These are phyloP conservation scores for Umbilicaria muhlenbergii DNA, from an alignment of 495 filamentous ascomycete genomes.

Conservation along the genomic window DNA sequence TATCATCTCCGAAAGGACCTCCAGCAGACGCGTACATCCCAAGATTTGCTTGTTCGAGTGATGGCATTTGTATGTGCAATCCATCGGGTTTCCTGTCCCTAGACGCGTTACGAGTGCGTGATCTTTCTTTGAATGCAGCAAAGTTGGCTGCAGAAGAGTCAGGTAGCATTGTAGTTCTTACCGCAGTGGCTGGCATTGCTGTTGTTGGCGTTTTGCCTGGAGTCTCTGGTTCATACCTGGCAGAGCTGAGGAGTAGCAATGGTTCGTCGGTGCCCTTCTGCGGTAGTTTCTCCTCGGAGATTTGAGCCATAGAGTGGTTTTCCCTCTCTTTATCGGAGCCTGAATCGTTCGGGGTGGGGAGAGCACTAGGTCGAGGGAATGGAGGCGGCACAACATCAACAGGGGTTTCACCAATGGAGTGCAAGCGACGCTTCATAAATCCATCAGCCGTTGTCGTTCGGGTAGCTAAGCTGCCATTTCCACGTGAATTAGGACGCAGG, in stretches of 20 bases:
- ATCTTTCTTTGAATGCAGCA: slow-evolving; percentile 39
- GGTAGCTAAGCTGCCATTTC: slow-evolving; percentile 35
- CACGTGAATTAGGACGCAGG: slow-evolving; percentile 38
- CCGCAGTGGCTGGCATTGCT: slow-evolving; percentile 29
- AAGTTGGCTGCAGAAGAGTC: slow-evolving; percentile 42
- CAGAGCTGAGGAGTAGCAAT: slow-evolving; percentile 30
- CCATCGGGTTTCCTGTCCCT: slow-evolving; percentile 69
- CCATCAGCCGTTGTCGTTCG: slow-evolving; percentile 58
- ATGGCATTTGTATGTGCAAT: slow-evolving; percentile 56
- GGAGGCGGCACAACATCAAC: slow-evolving; percentile 36
- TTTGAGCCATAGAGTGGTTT: slow-evolving; percentile 16
- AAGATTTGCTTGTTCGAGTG: slow-evolving; percentile 26
- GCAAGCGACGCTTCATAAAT: slow-evolving; percentile 52
- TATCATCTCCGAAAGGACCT: no score
- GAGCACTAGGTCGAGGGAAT: slow-evolving; percentile 23
- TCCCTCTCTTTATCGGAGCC: slow-evolving; percentile 29
- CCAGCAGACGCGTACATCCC: no score
- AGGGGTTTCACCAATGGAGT: slow-evolving; percentile 72
- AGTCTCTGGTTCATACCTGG: slow-evolving; percentile 31
- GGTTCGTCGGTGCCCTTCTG: slow-evolving; percentile 14
- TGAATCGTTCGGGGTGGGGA: slow-evolving; percentile 30
- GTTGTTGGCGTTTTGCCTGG: slow-evolving; percentile 32
- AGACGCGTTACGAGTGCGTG: slow-evolving; percentile 50
- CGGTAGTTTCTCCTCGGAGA: slow-evolving; percentile 13
- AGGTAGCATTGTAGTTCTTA: slow-evolving; percentile 38